Base-by-base conservation (phyloP, 495 filamentous ascomycete genomes). In the Recurvomyces mirabilis region DNA sequence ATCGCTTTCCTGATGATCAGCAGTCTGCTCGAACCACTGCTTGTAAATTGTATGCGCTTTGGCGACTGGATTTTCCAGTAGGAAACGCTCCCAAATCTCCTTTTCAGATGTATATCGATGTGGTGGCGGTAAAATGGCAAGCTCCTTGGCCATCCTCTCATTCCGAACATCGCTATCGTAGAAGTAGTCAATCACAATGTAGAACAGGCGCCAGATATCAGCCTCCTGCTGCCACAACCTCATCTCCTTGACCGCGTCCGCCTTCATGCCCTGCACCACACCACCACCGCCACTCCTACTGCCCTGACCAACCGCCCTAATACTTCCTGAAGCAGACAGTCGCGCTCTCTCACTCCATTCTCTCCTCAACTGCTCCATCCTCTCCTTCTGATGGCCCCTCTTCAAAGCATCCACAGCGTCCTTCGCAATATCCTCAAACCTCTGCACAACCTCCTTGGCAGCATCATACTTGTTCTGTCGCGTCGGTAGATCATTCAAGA, bases 121-220 rank as follows among this genome's bases (percentile, higher is more conserved):
- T 13, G 26, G 46, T 33, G 47, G 38, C 18, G 40, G 43, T 26
- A 79, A 57, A 1, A 72, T 68, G 12, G 74, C 61, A 37, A 81
- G 60, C 12, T 66, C 35, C n/a, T 64, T 56, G 24, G 63, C 61
- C 17, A 63, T 63, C 44, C 70, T 50, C 32, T 64, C 60, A 48
- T 47, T 53, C 43, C 54, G 25, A n/a, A 46, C 48, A 49, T 45
- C 52, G 55, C 46, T 57, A 59, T 44, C 36, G 10, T 72, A 68
- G 32, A 70, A 61, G 31, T 75, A 60, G 1, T 74, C 69, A 23
- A 81, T 68, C 35, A 81, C 60, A 29, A 76, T 75, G 19, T 75
- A 73, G 21, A 96, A 64, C 9, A 98, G 68, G 43, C 86, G 79
- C 91, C 91, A 96, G 14, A 85, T 91, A 52, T 91, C 85, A 41